Conservation (phyloP, 2,329 filamentous ascomycete genomes). For the Beauveria pseudobassiana region DNA sequence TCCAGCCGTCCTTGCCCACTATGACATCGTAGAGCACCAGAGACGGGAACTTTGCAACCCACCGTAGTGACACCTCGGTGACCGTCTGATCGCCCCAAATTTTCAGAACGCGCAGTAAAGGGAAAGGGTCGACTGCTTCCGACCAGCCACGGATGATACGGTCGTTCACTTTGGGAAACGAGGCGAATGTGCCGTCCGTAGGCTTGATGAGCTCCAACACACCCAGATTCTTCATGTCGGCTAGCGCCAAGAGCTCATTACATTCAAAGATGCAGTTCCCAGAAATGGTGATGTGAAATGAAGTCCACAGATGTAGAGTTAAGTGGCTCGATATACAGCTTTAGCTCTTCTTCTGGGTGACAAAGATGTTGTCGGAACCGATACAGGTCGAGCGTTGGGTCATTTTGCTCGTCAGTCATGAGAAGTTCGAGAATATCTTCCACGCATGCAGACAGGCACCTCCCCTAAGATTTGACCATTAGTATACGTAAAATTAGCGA, state of each 20-base stretch:
- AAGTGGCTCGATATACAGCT: conserved; percentile 30
- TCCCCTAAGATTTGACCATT: neutral
- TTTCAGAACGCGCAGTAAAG: conserved; percentile 37
- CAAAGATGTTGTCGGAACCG: conserved; percentile 33
- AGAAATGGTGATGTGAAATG: conserved; percentile 32
- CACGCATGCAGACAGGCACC: conserved; percentile 29
- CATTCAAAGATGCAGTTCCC: conserved; percentile 27
- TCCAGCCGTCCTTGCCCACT: conserved; percentile 30
- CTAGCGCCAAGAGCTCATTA: conserved; percentile 33
- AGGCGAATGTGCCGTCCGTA: conserved; percentile 18
- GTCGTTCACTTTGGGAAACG: conserved; percentile 34
- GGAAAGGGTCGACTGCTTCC: conserved; percentile 34
- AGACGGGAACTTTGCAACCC: conserved; percentile 34
- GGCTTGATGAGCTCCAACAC: conserved; percentile 40
- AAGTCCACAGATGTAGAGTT: conserved; percentile 30
- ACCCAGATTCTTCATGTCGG: conserved; percentile 38
- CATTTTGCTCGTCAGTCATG: conserved; percentile 22
- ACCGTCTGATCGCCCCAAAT: conserved; percentile 35
- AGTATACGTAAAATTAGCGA: neutral
- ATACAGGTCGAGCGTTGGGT: conserved; percentile 29
- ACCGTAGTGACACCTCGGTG: conserved; percentile 33
- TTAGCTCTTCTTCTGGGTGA: conserved; percentile 25
- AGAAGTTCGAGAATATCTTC: conserved; percentile 31
- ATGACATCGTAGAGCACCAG: conserved; percentile 38
- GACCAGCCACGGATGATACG: conserved; percentile 40